These are phyloP conservation scores for Apiospora kogelbergensis DNA, from an alignment of 2,329 filamentous ascomycete genomes.

Conservation along the genomic window DNA sequence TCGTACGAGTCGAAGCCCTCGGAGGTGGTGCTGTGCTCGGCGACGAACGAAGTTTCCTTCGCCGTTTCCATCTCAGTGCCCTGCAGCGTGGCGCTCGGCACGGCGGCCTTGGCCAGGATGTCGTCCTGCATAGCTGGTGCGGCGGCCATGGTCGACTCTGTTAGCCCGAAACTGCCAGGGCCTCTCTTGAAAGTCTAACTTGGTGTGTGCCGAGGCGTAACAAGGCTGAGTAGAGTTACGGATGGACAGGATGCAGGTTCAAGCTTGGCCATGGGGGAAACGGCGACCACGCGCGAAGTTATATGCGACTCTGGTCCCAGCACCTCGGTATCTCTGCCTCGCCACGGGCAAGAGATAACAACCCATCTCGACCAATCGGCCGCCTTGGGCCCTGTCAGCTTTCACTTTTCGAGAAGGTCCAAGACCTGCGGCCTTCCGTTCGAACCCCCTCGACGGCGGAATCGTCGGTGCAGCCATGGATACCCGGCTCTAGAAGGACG, in stretches of 20 bases:
- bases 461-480: not conserved
- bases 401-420: slow-evolving; percentile 7
- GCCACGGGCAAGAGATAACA: not conserved
- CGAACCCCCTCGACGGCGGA: not conserved
- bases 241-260: not conserved
- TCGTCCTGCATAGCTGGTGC: slow-evolving; percentile 3
- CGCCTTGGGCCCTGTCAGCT: not conserved
- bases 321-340: not conserved
- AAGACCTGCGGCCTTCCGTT: slow-evolving; percentile 4
- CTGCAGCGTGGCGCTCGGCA: not conserved
- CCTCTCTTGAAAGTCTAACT: not conserved
- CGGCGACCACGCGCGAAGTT: not conserved
- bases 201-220: not conserved
- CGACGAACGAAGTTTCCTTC: not conserved
- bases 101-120: slow-evolving; percentile 12
- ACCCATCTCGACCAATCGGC: not conserved
- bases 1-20: slow-evolving; percentile 30
- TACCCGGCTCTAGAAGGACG: not conserved
- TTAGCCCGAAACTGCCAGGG: not conserved
- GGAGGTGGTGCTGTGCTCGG: not conserved
- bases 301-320: not conserved
- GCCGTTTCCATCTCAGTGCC: slow-evolving; percentile 8
- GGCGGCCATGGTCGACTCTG: slow-evolving; percentile 8
- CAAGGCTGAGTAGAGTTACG: not conserved
- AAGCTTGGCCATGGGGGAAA: not conserved